Evolutionary conservation across 2,329 filamentous ascomycete genomes (phyloP).

Genomic region (Claviceps purpurea): DNA sequence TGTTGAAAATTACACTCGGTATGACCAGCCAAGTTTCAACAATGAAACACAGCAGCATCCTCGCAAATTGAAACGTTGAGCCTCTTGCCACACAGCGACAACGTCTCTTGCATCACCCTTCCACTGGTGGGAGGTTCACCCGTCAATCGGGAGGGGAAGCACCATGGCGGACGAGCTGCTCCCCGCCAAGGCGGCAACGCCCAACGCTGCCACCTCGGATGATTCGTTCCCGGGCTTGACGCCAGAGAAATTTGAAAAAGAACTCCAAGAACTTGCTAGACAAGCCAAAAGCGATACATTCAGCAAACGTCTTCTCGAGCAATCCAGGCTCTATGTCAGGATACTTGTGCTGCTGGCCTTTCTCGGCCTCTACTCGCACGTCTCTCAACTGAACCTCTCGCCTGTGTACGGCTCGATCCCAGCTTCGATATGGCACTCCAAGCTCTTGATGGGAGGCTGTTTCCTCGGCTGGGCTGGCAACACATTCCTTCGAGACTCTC

Average conservation of each 20-base stretch:
- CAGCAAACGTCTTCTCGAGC: slow-evolving; percentile 20
- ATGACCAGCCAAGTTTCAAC: background rate
- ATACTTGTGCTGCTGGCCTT: slow-evolving; percentile 17
- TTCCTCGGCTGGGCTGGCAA: slow-evolving; percentile 63
- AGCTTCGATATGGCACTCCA: slow-evolving; percentile 56
- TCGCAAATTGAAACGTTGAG: background rate
- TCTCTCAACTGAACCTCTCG: slow-evolving; percentile 64
- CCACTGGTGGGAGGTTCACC: background rate
- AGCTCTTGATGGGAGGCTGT: slow-evolving; percentile 50
- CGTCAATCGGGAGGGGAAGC: background rate
- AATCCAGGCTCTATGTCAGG: slow-evolving; percentile 26
- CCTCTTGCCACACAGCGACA: background rate
- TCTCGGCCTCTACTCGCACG: slow-evolving; percentile 48
- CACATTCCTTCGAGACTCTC: slow-evolving; percentile 31
- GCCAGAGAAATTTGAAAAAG: slow-evolving; percentile 39
- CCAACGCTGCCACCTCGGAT: background rate
- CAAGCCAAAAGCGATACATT: slow-evolving; percentile 24
- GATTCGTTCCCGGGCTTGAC: slow-evolving; percentile 23
- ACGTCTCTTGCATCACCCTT: background rate
- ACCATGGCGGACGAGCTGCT: background rate
- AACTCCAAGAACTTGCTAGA: slow-evolving; percentile 36
- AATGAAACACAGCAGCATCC: background rate
- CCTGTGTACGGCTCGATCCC: slow-evolving; percentile 85
- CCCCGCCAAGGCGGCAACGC: background rate
- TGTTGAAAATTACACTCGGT: no score